phyloP scores from a whole-genome alignment of 129 eudicot species.

The sunflower (Helianthus annuus) region HanXRQr2.0-SUNRISE NC_035443.2:170056009-170056508 shows the following conservation, averaged over 20 bases:
- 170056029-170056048: background rate
- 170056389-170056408: conserved; percentile 13
- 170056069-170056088: conserved; percentile 2
- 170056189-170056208: conserved; percentile 1
- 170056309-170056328: conserved; percentile 1
- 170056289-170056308: background rate
- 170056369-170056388: background rate
- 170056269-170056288: background rate
- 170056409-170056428: conserved; percentile 6
- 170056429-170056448: background rate
- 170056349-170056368: background rate
- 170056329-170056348: background rate
- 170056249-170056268: conserved; percentile 8
- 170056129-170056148: conserved; percentile 1
- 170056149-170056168: conserved; percentile 7
- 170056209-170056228: background rate
- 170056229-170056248: background rate
- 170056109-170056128: background rate
- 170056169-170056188: background rate
- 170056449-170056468: background rate
- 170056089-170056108: background rate
- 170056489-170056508: conserved; percentile 2
- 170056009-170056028: background rate
- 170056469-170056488: background rate
- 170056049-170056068: background rate